A percentile compares a stretch with the other conserved stretches of the same genome.
Evolutionary conservation across 441 rosid species (phyloP).

Genomic region (Pelargonium australe): DNA sequence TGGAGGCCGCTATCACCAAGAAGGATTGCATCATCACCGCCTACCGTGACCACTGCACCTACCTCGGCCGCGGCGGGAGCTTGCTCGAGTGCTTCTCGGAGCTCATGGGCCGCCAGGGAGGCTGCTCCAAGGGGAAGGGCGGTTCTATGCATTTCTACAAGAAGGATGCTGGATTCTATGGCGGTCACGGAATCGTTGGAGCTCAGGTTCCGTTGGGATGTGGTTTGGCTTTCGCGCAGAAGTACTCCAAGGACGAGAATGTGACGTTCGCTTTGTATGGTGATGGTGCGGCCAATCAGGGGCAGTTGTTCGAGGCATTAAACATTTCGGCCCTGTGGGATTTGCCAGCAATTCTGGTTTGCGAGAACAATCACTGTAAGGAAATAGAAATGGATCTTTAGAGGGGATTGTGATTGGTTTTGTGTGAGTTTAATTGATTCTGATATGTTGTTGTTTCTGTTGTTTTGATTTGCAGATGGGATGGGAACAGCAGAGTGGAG

Average conservation of each 20-base stretch:
- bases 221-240: conserved; percentile 93
- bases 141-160: conserved; percentile 98
- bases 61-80: conserved; percentile 74
- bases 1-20: conserved; percentile 88
- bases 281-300: conserved; percentile 97
- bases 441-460: conserved; percentile 11
- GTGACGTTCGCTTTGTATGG: conserved; percentile 83
- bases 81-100: conserved; percentile 65
- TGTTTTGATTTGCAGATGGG: conserved; percentile 51
- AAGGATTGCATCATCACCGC: conserved; percentile 81
- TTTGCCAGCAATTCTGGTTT: conserved; percentile 83
- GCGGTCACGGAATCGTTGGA: conserved; percentile 97
- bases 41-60: conserved; percentile 87
- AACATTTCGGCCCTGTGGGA: conserved; percentile 92
- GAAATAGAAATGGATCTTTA: not conserved
- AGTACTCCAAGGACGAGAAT: conserved; percentile 75
- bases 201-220: conserved; percentile 94
- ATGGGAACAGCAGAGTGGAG: conserved; percentile 99
- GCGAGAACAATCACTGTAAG: conserved; percentile 97
- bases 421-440: conserved; percentile 11
- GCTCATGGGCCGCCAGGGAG: conserved; percentile 87
- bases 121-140: conserved; percentile 87
- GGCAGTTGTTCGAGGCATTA: conserved; percentile 95
- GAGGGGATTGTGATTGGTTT: not conserved
- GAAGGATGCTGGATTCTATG: conserved; percentile 77